Base-by-base conservation (phyloP, 352 stramenopile species). In the Phytophthora aleatoria region DNA sequence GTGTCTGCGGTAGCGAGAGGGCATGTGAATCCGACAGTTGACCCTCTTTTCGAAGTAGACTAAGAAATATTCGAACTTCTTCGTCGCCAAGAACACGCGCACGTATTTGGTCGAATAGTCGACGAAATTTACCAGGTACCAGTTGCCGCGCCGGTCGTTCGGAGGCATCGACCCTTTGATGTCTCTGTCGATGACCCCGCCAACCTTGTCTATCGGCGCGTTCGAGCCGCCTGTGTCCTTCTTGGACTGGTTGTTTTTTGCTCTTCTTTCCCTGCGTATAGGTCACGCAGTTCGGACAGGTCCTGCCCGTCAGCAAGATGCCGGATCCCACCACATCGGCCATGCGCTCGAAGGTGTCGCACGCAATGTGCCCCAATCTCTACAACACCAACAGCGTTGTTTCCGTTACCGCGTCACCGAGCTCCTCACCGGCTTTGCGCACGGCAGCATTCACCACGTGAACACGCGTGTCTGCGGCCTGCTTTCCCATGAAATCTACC, bases 41-140 rank as follows among this genome's bases (percentile, higher is more conserved):
- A 47, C 9, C 28, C 41, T 28, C 7, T 47, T 47, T 47, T 47
- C 16, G 7, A 47, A 47, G 11, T 38, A 51, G 1, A 26, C 26
- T 13, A 38, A 12, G 26, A 51, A 51, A 3, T 38, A 26, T 12
- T 51, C 44, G 26, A 36, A 5, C 44, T 9, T 36, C 27, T 51
- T 38, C 12, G 5, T 33, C 12, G 44, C 44, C 44, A 51, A 38
- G 13, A 31, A 51, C 44, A 35, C 44, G 16, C 41, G 41, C 27
- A 33, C 44, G 6, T 36, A 51, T 9, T 36, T 51, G 8, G 44
- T 51, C 11, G 24, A 51, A 5, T 24, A 33, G 44, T 61, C 33
- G 3, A 60, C n/a, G 36, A 56, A 56, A 13, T 49, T 50, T 12
- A 67, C 53, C 12, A 67, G 15, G 30, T 67, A 67, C 5, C 45